Conservation (phyloP, 2,329 filamentous ascomycete species). For the Fusarium citri region DNA sequence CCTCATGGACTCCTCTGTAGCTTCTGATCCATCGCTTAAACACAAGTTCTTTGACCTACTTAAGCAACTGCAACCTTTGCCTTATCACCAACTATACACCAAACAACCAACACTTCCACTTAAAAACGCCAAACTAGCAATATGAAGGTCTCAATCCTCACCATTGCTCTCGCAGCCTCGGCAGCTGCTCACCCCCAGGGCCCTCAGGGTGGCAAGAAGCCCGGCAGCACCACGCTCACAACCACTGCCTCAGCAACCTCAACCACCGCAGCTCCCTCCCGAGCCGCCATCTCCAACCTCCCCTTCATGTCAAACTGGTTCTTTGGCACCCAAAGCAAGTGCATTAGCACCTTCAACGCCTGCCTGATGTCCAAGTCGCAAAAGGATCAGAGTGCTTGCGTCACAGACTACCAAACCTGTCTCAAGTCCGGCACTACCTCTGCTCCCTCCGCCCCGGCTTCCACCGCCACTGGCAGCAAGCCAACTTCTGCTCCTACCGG, state of each 20-base stretch:
- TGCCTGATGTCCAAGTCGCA: constrained; percentile 13
- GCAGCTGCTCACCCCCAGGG: constrained; percentile 5
- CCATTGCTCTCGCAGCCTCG: constrained; percentile 5
- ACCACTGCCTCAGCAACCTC: background rate
- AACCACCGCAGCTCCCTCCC: background rate
- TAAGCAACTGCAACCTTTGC: background rate
- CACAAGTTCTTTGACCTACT: background rate
- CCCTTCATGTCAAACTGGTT: constrained; percentile 19
- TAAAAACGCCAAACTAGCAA: background rate
- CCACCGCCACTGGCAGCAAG: background rate
- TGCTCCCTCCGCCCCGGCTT: background rate
- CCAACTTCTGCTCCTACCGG: background rate
- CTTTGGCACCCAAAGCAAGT: constrained; percentile 12
- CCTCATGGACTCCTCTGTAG: background rate
- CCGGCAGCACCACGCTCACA: background rate
- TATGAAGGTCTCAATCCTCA: constrained; percentile 20
- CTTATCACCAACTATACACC: background rate
- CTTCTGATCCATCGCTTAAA: background rate
- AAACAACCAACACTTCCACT: background rate
- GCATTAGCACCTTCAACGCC: constrained; percentile 12
- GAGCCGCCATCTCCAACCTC: background rate
- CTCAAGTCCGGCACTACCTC: background rate
- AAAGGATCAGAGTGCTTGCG: background rate
- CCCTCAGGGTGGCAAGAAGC: background rate
- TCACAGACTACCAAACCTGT: constrained; percentile 12